Percentiles rank a stretch among this genome's conserved stretches.
Evolutionary conservation across 1,139 yeast genomes (phyloP).

Genomic region (Magnusiomyces starmeri): DNA sequence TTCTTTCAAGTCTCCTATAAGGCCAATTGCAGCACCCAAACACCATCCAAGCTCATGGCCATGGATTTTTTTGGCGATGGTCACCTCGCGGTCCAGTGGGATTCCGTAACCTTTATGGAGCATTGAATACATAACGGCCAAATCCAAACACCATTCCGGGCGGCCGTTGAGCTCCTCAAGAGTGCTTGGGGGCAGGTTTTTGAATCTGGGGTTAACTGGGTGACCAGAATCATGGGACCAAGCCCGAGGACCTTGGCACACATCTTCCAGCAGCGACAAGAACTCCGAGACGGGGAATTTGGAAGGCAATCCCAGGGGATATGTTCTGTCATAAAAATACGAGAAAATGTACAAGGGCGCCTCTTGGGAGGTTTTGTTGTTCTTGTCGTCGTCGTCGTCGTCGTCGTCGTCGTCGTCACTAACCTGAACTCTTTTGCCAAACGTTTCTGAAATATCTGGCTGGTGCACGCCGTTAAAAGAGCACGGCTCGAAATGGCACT

Average conservation of each 20-base stretch:
- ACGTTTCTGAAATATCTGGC: constrained; percentile 76
- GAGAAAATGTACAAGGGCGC: constrained; percentile 66
- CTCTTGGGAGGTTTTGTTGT: too few relatives aligned
- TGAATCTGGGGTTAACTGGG: not conserved
- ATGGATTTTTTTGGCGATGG: constrained; percentile 73
- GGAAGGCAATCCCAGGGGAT: constrained; percentile 79
- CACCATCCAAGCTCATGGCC: constrained; percentile 92
- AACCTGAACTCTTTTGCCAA: constrained; percentile 38
- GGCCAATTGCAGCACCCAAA: constrained; percentile 70
- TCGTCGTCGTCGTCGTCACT: too few relatives aligned
- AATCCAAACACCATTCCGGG: constrained; percentile 86
- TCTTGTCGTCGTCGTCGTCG: not conserved
- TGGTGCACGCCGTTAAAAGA: constrained; percentile 96
- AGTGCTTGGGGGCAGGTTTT: constrained; percentile 36
- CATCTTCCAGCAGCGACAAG: constrained; percentile 62
- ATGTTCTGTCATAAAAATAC: constrained; percentile 88
- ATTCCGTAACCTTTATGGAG: constrained; percentile 91
- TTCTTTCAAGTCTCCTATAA: constrained; percentile 5
- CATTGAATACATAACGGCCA: constrained; percentile 76
- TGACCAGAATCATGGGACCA: constrained; percentile 39
- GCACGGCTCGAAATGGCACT: constrained; percentile 72
- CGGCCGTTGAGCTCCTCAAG: constrained; percentile 55
- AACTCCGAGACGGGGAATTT: constrained; percentile 72
- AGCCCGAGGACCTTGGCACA: constrained; percentile 67
- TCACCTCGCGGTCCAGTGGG: constrained; percentile 72